Percentiles rank a stretch among this genome's conserved stretches.
Conservation (phyloP, 1,139 yeast genomes). For the Magnusiomyces suaveolens region DNA sequence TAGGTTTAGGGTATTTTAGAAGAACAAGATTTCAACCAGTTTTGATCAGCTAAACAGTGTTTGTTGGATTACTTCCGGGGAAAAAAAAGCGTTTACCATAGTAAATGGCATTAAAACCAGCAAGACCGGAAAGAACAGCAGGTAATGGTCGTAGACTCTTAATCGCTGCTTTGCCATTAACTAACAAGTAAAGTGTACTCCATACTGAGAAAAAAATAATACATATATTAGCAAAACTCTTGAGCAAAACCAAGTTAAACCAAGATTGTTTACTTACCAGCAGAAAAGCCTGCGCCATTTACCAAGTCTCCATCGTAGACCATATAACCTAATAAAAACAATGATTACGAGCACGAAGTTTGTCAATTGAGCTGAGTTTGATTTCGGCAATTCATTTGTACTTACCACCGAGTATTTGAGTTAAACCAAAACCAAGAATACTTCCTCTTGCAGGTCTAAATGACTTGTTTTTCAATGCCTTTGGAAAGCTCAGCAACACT, state of each 20-base stretch:
- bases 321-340: constrained; percentile 39
- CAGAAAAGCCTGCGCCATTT: constrained; percentile 79
- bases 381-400: neutral
- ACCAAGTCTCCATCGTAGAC: constrained; percentile 68
- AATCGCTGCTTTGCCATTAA: constrained; percentile 58
- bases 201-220: constrained; percentile 47
- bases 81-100: constrained; percentile 63
- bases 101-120: constrained; percentile 51
- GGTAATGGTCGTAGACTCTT: constrained; percentile 46
- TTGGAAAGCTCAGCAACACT: constrained; percentile 26
- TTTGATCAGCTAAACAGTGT: too few relatives aligned
- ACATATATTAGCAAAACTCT: constrained; percentile 7
- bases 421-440: constrained; percentile 53
- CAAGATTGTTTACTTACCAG: constrained; percentile 34
- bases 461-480: constrained; percentile 20
- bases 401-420: constrained; percentile 62
- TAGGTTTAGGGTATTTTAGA: neutral
- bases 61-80: constrained; percentile 19
- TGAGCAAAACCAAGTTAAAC: neutral
- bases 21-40: neutral
- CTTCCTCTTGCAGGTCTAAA: constrained; percentile 41
- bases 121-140: constrained; percentile 46
- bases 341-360: neutral
- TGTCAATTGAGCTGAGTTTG: neutral
- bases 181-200: constrained; percentile 67